These are phyloP conservation scores for Phytophthora hibernalis DNA, from an alignment of 352 stramenopile genomes.

Conservation along the genomic window DNA sequence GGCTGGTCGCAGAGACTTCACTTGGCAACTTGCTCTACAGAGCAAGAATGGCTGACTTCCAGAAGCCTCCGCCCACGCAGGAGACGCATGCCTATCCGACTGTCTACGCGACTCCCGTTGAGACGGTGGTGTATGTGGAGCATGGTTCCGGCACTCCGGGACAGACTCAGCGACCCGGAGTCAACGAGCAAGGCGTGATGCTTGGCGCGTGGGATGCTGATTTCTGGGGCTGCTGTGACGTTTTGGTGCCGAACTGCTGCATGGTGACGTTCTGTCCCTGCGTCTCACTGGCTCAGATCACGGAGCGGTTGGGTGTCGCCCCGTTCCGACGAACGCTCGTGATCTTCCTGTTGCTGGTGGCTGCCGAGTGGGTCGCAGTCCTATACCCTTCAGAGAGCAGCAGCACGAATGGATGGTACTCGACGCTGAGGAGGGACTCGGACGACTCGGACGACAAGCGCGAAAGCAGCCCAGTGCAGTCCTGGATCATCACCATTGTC, in stretches of 20 bases:
- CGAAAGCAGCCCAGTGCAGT: conserved; percentile 28
- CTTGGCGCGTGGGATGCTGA: conserved; percentile 35
- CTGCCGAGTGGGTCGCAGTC: conserved; percentile 41
- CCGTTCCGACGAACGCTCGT: conserved; percentile 37
- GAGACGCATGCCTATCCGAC: conserved; percentile 21
- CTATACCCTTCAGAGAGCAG: conserved; percentile 12
- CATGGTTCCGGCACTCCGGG: not conserved
- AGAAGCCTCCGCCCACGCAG: conserved; percentile 20
- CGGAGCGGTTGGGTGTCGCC: conserved; percentile 42
- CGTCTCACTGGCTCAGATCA: conserved; percentile 58
- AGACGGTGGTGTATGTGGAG: conserved; percentile 30
- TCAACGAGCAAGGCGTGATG: conserved; percentile 30
- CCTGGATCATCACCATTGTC: conserved; percentile 32
- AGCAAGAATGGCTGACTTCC: conserved; percentile 26
- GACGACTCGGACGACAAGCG: conserved; percentile 14
- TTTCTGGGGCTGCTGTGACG: conserved; percentile 54
- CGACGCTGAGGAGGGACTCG: conserved; percentile 1
- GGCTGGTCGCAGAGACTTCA: not conserved
- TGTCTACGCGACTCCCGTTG: conserved; percentile 18
- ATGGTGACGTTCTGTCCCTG: conserved; percentile 62
- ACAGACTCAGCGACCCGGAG: not conserved
- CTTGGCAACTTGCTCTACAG: conserved; percentile 4
- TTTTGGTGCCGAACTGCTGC: conserved; percentile 51
- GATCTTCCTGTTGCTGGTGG: conserved; percentile 36
- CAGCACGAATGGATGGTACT: conserved; percentile 4